Evolutionary conservation across 345 rosid genomes (phyloP).

Genomic region (Firmiana major): DNA sequence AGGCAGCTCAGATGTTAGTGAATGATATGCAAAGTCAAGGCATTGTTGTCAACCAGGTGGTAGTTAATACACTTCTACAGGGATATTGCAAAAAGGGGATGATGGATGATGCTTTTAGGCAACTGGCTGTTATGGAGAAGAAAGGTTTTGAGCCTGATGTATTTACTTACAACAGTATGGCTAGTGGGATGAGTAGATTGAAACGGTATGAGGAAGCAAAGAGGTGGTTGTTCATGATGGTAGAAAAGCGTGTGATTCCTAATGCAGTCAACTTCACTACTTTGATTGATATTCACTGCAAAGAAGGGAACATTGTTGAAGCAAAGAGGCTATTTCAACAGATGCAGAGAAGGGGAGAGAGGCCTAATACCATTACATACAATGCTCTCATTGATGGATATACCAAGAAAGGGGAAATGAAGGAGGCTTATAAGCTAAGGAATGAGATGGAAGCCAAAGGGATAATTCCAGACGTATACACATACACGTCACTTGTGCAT

Average conservation of each 20-base stretch:
- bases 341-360: slow-evolving; percentile 50
- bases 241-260: slow-evolving; percentile 43
- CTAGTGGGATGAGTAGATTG: slow-evolving; percentile 52
- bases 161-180: slow-evolving; percentile 56
- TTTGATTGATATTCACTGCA: slow-evolving; percentile 69
- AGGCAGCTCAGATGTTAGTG: slow-evolving; percentile 62
- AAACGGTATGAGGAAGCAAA: slow-evolving; percentile 68
- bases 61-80: slow-evolving; percentile 62
- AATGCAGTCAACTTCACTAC: slow-evolving; percentile 62
- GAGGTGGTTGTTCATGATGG: slow-evolving; percentile 52
- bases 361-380: slow-evolving; percentile 53
- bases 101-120: slow-evolving; percentile 61
- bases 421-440: slow-evolving; percentile 58
- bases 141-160: slow-evolving; percentile 67
- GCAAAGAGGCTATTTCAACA: slow-evolving; percentile 61
- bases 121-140: slow-evolving; percentile 57
- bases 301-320: slow-evolving; percentile 75
- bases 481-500: slow-evolving; percentile 71
- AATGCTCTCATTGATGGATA: slow-evolving; percentile 68
- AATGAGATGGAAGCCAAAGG: slow-evolving; percentile 55
- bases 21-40: slow-evolving; percentile 72
- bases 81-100: slow-evolving; percentile 65
- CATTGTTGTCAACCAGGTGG: slow-evolving; percentile 45
- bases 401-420: slow-evolving; percentile 58
- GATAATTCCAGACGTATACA: slow-evolving; percentile 49